These are phyloP conservation scores for Entamoeba histolytica DNA, from an alignment of 208 protist species.

Conservation along the genomic window DNA sequence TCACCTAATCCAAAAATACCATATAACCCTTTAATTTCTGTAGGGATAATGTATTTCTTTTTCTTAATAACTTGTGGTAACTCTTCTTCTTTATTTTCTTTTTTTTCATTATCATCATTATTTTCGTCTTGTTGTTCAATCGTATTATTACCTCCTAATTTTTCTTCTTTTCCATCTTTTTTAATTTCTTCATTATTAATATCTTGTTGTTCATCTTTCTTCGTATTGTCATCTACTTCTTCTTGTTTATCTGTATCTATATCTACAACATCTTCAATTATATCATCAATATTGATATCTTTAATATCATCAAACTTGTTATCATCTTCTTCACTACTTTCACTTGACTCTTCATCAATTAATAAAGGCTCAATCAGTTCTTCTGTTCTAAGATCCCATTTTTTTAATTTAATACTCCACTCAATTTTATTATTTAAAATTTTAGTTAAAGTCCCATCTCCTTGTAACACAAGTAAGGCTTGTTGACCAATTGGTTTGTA, in stretches of 20 bases:
- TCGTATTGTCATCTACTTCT: neutral
- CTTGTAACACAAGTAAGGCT: neutral
- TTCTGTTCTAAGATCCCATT: neutral
- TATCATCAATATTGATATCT: neutral
- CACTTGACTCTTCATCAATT: neutral
- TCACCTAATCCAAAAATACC: neutral
- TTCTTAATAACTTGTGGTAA: neutral
- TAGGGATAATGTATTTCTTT: neutral
- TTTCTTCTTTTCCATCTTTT: neutral
- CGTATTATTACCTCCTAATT: neutral
- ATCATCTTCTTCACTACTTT: neutral
- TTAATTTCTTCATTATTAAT: too few relatives aligned
- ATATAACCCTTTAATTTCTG: neutral
- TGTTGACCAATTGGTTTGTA: neutral
- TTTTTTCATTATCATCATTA: neutral
- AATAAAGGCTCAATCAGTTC: neutral
- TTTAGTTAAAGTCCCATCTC: neutral
- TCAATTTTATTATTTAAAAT: neutral
- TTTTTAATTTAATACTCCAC: neutral
- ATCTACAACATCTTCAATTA: neutral
- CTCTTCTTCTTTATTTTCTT: neutral
- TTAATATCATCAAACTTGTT: neutral
- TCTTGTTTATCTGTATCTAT: neutral
- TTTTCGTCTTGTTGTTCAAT: neutral
- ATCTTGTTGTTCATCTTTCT: too few relatives aligned